phyloP scores from a whole-genome alignment of 345 rosid genomes.

The Boechera divaricarpa region DNA sequence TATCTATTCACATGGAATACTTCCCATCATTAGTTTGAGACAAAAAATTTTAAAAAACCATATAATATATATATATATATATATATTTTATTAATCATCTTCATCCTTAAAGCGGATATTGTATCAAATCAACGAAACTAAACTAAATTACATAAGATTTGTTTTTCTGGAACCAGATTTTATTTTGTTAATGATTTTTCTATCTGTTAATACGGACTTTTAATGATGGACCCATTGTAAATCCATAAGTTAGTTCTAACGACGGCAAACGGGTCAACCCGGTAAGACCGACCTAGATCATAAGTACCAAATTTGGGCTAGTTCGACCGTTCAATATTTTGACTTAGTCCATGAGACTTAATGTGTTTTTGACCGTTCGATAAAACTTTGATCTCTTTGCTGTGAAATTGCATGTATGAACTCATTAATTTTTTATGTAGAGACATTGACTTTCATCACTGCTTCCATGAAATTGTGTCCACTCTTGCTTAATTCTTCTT shows the following conservation, averaged over 20 bases:
- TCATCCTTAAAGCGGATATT: neutral
- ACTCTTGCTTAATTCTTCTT: neutral
- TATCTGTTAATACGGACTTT: neutral
- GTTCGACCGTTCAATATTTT: neutral
- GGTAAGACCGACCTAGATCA: neutral
- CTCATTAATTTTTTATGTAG: neutral
- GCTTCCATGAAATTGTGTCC: neutral
- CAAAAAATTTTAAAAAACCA: no score
- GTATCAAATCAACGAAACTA: neutral
- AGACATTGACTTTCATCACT: neutral
- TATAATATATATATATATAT: no score
- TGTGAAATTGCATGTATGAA: neutral
- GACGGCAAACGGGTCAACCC: neutral
- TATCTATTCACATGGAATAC: no score
- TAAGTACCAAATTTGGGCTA: neutral
- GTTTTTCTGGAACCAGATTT: no score
- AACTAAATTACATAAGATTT: no score
- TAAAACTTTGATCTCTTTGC: constrained; percentile 2
- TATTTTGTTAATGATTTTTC: neutral
- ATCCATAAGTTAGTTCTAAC: neutral
- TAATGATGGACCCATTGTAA: neutral
- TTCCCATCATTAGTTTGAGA: no score
- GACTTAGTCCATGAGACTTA: neutral
- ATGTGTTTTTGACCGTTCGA: neutral
- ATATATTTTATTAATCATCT: neutral